Conservation (phyloP, 306 rosid genomes). For the Fragaria iinumae region DNA sequence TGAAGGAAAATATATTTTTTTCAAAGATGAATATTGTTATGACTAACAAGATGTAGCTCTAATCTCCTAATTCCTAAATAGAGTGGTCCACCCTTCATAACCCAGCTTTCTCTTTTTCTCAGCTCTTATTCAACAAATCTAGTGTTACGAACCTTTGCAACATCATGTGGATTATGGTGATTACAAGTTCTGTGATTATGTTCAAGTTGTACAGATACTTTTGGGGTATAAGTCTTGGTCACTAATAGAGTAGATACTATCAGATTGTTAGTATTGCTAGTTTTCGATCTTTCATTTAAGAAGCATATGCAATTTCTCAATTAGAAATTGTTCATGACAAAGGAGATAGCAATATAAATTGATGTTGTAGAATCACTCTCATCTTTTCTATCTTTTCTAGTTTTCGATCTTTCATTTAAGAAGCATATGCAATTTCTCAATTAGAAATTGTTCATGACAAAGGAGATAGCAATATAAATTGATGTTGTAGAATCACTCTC, state of each 20-base stretch:
- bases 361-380: not conserved
- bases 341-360: not conserved
- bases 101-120: not conserved
- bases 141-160: not conserved
- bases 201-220: not conserved
- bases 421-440: conserved; percentile 5
- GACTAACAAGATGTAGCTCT: not conserved
- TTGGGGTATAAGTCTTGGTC: not conserved
- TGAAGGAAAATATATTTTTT: not conserved
- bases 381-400: conserved; percentile 1
- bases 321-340: not conserved
- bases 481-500: not conserved
- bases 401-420: not conserved
- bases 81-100: not conserved
- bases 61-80: not conserved
- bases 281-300: not conserved
- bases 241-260: not conserved
- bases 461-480: not conserved
- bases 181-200: not conserved
- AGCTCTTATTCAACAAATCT: not conserved
- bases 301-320: conserved; percentile 5
- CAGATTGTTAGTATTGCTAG: not conserved
- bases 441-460: not conserved
- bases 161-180: not conserved
- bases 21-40: not conserved